Base-by-base conservation (phyloP, 352 stramenopile species). In the Thalassiosira mediterranea region DNA sequence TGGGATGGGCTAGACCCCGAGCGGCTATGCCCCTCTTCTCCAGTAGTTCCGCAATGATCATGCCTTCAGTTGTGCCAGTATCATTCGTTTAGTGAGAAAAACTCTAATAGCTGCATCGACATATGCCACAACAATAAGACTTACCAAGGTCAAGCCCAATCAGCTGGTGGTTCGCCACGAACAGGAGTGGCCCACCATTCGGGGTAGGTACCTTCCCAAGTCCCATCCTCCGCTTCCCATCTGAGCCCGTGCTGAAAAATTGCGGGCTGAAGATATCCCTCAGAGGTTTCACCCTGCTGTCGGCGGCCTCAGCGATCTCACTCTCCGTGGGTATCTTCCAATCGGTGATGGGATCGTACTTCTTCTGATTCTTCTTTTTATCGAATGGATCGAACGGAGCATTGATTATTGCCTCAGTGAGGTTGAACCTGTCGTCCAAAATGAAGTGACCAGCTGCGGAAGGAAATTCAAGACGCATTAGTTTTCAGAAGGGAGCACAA, bases 141-240 rank as follows among this genome's bases (percentile, higher is more conserved):
- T n/a, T n/a, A 38, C 74, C 73, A 4, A 91, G 47, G 79, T 93
- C 88, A 10, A 83, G 42, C 17, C 78, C 88, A 58, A 86, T 71
- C 0, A 93, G 72, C 78, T 93, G 88, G 65, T 93, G 88, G 68
- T 93, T 93, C 1, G 66, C 81, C 46, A 93, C 88, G 69, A 93
- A 88, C 15, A 93, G 25, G 21, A 93, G n/a, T n/a, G 86, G 86
- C 4, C 72, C 60, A 10, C 79, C 34, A 34, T 34, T 21, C 8
- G 52, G 51, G 5, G 54, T 54, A n/a, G 83, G 83, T 15, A 91
- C 26, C 34, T 85, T 69, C 1, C 51, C 69, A 4, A 93, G 44
- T 23, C 84, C 84, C 42, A 56, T 76, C 3, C 67, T 61, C 23
- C 82, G 54, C 46, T 86, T 86, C 10, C 85, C 87, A 49, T 87